These are phyloP conservation scores for Helicosporidium sp. DNA, from an alignment of 139 green algal species.

Conservation along the genomic window DNA sequence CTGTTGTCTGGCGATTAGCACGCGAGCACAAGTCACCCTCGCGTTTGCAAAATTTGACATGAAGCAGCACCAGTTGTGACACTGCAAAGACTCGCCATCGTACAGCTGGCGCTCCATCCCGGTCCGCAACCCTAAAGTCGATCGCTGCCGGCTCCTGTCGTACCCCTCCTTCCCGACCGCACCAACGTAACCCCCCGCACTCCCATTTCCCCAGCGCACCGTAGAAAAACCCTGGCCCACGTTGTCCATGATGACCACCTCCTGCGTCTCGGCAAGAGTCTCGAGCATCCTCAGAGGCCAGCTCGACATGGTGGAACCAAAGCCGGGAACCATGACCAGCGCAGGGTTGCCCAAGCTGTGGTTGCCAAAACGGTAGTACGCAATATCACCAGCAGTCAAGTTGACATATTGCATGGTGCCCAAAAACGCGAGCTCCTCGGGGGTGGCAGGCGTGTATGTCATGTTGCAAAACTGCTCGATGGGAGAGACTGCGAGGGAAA, in stretches of 20 bases:
- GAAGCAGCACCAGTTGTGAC: too few species aligned
- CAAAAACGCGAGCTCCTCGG: neutral
- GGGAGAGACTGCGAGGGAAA: neutral
- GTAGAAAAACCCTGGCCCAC: neutral
- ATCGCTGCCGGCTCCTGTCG: too few species aligned
- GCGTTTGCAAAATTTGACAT: too few species aligned
- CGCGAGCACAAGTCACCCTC: too few species aligned
- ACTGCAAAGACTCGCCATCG: too few species aligned
- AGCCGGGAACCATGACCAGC: neutral
- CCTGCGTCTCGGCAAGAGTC: neutral
- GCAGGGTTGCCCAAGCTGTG: neutral
- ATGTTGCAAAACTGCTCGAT: neutral
- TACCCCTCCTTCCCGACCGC: too few species aligned
- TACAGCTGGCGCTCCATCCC: too few species aligned
- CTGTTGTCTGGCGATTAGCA: too few species aligned
- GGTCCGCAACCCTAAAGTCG: too few species aligned
- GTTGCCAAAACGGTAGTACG: neutral
- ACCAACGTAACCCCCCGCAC: too few species aligned
- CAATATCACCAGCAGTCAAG: neutral
- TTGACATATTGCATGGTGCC: neutral
- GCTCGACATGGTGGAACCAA: neutral
- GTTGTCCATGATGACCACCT: neutral
- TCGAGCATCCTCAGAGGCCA: neutral
- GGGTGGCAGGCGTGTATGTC: neutral
- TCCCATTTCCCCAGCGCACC: neutral